Base-by-base conservation (phyloP, 441 rosid species). In the Gossypium laxum region DNA sequence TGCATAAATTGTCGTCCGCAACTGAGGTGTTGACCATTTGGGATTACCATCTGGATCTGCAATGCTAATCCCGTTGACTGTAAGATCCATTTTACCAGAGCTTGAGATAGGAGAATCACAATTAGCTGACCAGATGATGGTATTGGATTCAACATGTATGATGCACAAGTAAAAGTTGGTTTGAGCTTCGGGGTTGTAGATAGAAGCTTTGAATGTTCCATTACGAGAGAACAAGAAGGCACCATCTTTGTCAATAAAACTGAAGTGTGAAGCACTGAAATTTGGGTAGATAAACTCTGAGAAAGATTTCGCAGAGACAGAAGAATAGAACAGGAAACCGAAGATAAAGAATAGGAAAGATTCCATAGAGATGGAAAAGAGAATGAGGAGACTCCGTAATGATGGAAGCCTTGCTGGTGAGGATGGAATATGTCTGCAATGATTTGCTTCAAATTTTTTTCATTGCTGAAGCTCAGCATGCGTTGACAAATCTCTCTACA, bases 91-190 rank as follows among this genome's bases (percentile, higher is more conserved):
- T 32, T 54, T 26, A 14, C 96, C 94, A 0, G 92, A 82, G 41
- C 54, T 77, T 0, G 96, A 85, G 81, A 93, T 75, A 0, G 98
- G 89, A 5, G 65, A 72, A 74, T 84, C 83, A 12, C 85, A 86
- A 77, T 88, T 88, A 17, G 97, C 93, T 10, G 98, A 81, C 98
- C 98, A 93, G 77, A 89, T 82, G 71, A 88, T 79, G 59, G 74
- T 58, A 63, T 72, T 80, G 71, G 97, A 89, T 0, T 64, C 82
- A 5, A 77, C 88, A 22, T 93, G 98, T 74, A 88, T 65, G 68
- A 93, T 80, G 48, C 88, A 89, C 63, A 93, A 80, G 87, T 88
- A 93, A 74, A 81, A 93, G 70, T 57, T 69, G 55, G 77, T 51
- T 34, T 79, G 80, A 47, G 75, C 81, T 52, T 65, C 74, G 1